Evolutionary conservation across 2,329 filamentous ascomycete genomes (phyloP).

Genomic region (Pyrenochaeta sp.): DNA sequence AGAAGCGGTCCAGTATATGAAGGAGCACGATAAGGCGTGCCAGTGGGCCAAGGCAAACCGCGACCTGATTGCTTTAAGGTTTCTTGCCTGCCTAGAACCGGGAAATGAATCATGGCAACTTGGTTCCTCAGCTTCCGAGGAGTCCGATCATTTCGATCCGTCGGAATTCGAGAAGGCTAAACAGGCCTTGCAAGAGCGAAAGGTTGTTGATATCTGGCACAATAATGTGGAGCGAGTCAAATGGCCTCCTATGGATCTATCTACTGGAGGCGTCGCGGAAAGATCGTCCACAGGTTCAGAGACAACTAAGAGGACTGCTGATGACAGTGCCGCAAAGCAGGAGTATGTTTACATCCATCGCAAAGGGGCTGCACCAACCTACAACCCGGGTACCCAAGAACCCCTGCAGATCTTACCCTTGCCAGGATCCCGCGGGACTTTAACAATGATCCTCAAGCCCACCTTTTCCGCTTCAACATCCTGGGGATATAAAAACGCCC

Average conservation of each 20-base stretch:
- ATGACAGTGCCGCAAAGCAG: constrained; percentile 1
- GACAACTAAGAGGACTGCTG: background rate
- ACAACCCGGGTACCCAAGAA: constrained; percentile 22
- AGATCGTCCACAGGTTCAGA: constrained; percentile 2
- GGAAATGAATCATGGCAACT: constrained; percentile 34
- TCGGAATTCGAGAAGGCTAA: constrained; percentile 20
- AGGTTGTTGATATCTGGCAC: constrained; percentile 48
- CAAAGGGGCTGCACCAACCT: constrained; percentile 49
- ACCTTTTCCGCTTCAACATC: constrained; percentile 34
- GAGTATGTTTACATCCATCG: constrained; percentile 46
- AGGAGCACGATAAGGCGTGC: constrained; percentile 47
- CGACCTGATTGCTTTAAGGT: constrained; percentile 50
- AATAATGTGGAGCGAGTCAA: constrained; percentile 44
- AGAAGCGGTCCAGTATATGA: constrained; percentile 38
- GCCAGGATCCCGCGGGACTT: constrained; percentile 48
- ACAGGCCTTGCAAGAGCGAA: constrained; percentile 31
- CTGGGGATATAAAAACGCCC: constrained; percentile 41
- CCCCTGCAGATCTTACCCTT: constrained; percentile 44
- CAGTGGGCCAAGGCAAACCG: constrained; percentile 48
- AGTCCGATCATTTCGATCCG: constrained; percentile 8
- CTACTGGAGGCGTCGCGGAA: background rate
- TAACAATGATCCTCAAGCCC: constrained; percentile 48
- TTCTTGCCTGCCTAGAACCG: constrained; percentile 46
- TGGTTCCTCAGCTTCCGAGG: constrained; percentile 5
- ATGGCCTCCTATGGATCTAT: constrained; percentile 36